Evolutionary conservation across 129 eudicot genomes (phyloP).

Genomic region (Gnaphalium uliginosum): DNA sequence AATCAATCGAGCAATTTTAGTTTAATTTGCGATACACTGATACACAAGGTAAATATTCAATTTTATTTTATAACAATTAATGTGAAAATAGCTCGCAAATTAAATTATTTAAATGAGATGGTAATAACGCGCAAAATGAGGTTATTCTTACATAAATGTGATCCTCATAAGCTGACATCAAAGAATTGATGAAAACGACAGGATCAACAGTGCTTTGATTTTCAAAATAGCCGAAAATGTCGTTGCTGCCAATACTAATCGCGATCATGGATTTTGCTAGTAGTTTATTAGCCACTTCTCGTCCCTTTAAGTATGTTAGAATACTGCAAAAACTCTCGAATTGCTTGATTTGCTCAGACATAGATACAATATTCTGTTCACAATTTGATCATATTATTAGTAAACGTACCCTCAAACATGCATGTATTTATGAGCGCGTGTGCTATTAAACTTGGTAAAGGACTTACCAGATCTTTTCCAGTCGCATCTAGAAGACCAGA

Average conservation of each 20-base stretch:
- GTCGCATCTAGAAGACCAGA: slow-evolving; percentile 37
- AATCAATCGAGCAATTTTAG: not conserved
- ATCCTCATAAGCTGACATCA: slow-evolving; percentile 32
- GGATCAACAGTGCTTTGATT: slow-evolving; percentile 23
- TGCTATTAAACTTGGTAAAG: not conserved
- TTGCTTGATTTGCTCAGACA: slow-evolving; percentile 48
- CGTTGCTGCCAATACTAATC: slow-evolving; percentile 52
- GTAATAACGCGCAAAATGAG: too few relatives aligned
- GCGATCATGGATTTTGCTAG: slow-evolving; percentile 41
- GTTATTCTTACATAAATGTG: slow-evolving; percentile 39
- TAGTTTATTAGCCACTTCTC: slow-evolving; percentile 20
- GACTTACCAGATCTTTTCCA: slow-evolving; percentile 25
- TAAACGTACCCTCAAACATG: too few relatives aligned
- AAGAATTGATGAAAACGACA: slow-evolving; percentile 17
- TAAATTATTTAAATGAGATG: not conserved
- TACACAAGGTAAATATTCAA: too few relatives aligned
- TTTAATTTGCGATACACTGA: not conserved
- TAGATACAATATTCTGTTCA: slow-evolving; percentile 42
- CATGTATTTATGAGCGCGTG: not conserved
- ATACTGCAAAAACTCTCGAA: slow-evolving; percentile 29
- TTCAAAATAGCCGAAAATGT: slow-evolving; percentile 42
- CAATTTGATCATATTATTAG: not conserved
- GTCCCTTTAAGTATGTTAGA: slow-evolving; percentile 30
- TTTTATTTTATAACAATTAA: too few relatives aligned
- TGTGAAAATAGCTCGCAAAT: not conserved